phyloP scores from a whole-genome alignment of 305 asterid species.

The Fraxinus floribunda region DNA sequence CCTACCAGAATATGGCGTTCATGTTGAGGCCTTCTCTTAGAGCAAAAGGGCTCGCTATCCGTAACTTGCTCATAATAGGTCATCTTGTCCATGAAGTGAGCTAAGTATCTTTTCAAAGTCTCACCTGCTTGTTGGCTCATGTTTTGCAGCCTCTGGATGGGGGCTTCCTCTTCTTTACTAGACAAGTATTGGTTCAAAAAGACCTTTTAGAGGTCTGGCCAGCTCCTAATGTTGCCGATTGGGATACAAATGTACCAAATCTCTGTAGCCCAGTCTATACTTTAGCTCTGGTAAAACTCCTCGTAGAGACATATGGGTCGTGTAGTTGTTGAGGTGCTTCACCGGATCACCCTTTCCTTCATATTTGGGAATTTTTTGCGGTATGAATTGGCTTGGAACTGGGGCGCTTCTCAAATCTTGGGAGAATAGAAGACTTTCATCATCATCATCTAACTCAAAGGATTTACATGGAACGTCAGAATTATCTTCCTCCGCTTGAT shows the following conservation, averaged over 20 bases:
- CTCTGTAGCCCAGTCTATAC: not conserved
- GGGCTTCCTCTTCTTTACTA: not conserved
- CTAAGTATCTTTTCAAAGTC: not conserved
- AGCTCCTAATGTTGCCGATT: not conserved
- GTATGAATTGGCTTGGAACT: not conserved
- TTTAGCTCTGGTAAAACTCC: not conserved
- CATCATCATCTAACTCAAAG: not conserved
- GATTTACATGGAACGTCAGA: too few relatives aligned
- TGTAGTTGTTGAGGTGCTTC: not conserved
- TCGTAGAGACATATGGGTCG: not conserved
- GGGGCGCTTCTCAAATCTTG: not conserved
- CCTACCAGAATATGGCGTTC: too few relatives aligned
- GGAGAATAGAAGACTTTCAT: not conserved
- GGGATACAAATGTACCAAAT: not conserved
- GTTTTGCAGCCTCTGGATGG: not conserved
- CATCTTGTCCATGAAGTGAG: too few relatives aligned
- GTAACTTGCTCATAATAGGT: too few relatives aligned
- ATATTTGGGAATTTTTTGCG: too few relatives aligned
- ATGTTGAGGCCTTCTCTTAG: too few relatives aligned
- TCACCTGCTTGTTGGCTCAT: not conserved
- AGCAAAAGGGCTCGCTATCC: too few relatives aligned
- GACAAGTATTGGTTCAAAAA: not conserved
- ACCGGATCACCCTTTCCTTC: not conserved
- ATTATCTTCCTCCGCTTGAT: too few relatives aligned
- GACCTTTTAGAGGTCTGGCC: not conserved